Evolutionary conservation across 192 early-diverging fungal species (phyloP).

Genomic region (Coemansia sp.): DNA sequence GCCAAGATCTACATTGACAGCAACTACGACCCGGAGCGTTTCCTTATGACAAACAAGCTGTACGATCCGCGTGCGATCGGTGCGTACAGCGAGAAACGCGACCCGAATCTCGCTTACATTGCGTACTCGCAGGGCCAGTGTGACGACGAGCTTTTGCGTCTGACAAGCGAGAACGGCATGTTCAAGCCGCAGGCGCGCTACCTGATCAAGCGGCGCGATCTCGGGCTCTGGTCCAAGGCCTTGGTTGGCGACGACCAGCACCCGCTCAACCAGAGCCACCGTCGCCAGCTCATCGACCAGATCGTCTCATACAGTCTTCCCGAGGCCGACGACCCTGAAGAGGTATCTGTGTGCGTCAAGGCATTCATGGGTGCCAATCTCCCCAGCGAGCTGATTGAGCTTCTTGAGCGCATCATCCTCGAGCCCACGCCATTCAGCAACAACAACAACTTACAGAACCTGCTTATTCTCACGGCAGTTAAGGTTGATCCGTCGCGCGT

Average conservation of each 20-base stretch:
- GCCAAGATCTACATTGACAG: slow-evolving; percentile 99
- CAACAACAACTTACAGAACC: slow-evolving; percentile 95
- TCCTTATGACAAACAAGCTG: slow-evolving; percentile 73
- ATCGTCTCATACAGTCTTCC: slow-evolving; percentile 87
- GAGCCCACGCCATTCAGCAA: slow-evolving; percentile 92
- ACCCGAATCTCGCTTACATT: slow-evolving; percentile 94
- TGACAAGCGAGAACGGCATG: slow-evolving; percentile 98
- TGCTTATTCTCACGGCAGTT: slow-evolving; percentile 96
- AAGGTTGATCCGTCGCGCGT: slow-evolving; percentile 91
- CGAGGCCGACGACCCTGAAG: slow-evolving; percentile 95
- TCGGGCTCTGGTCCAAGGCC: slow-evolving; percentile 82
- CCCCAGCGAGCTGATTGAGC: slow-evolving; percentile 95
- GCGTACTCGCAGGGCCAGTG: slow-evolving; percentile 95
- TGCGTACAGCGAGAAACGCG: slow-evolving; percentile 98
- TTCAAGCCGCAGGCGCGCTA: slow-evolving; percentile 99
- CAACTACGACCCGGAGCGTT: slow-evolving; percentile 97
- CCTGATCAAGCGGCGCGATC: slow-evolving; percentile 85
- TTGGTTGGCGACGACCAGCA: slow-evolving; percentile 70
- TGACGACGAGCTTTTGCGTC: slow-evolving; percentile 90
- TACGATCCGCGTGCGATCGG: slow-evolving; percentile 94
- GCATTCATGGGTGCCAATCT: slow-evolving; percentile 97
- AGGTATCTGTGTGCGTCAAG: slow-evolving; percentile 97
- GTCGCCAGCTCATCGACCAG: slow-evolving; percentile 93
- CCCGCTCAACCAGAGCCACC: slow-evolving; percentile 64
- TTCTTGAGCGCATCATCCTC: slow-evolving; percentile 94